phyloP scores from a whole-genome alignment of 768 basidiomycete genomes.

The Galerina marginata region DNA sequence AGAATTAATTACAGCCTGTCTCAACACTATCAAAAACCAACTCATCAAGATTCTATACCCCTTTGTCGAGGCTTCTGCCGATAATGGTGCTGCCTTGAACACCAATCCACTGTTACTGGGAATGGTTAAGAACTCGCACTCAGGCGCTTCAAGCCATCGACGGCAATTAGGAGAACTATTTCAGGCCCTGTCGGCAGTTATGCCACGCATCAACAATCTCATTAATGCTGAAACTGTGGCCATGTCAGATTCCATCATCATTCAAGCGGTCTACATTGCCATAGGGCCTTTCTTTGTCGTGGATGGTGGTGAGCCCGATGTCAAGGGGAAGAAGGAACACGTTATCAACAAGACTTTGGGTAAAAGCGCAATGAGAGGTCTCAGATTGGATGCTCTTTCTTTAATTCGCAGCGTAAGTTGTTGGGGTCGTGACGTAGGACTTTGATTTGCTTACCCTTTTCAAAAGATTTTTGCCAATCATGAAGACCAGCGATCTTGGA shows the following conservation, averaged over 20 bases:
- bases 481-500: constrained; percentile 91
- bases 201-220: constrained; percentile 78
- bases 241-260: constrained; percentile 92
- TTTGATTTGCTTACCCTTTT: constrained; percentile 5
- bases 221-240: constrained; percentile 73
- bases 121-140: constrained; percentile 49
- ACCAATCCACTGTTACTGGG: constrained; percentile 56
- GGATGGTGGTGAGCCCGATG: constrained; percentile 64
- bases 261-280: constrained; percentile 90
- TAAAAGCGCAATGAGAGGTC: constrained; percentile 77
- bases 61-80: constrained; percentile 74
- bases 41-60: constrained; percentile 84
- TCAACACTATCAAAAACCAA: constrained; percentile 79
- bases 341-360: constrained; percentile 73
- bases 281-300: constrained; percentile 94
- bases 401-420: constrained; percentile 81
- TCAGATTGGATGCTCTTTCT: constrained; percentile 82
- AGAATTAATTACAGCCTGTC: constrained; percentile 84
- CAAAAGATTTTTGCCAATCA: constrained; percentile 88
- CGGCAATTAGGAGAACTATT: constrained; percentile 70
- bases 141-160: constrained; percentile 41
- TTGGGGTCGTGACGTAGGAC: not conserved
- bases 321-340: constrained; percentile 52
- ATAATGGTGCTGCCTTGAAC: constrained; percentile 39
- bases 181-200: constrained; percentile 69